A percentile compares a stretch with the other conserved stretches of the same genome.
phyloP scores from a whole-genome alignment of 495 filamentous ascomycete genomes.

The Penicillium ucsense region DNA sequence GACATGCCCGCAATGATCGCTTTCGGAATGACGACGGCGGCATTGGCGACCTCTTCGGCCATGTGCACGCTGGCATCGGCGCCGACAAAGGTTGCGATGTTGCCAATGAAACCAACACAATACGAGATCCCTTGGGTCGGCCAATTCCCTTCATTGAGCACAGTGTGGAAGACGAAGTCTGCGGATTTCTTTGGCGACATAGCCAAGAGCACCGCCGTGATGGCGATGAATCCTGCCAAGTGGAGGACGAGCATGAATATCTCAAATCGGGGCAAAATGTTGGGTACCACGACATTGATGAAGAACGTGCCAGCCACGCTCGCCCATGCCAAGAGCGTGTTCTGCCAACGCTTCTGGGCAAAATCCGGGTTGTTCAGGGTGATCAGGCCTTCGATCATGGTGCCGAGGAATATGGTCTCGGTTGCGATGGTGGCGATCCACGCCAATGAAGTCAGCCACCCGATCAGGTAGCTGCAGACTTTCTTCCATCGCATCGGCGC shows the following conservation, averaged over 20 bases:
- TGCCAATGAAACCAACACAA: slow-evolving; percentile 33
- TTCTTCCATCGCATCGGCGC: slow-evolving; percentile 23
- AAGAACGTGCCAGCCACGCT: slow-evolving; percentile 30
- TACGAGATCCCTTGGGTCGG: slow-evolving; percentile 28
- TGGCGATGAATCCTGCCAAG: slow-evolving; percentile 39
- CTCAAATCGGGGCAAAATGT: slow-evolving; percentile 34
- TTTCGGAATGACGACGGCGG: slow-evolving; percentile 31
- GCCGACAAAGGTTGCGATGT: slow-evolving; percentile 31
- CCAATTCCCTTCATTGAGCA: slow-evolving; percentile 41
- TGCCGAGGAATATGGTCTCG: slow-evolving; percentile 25
- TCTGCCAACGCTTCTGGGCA: slow-evolving; percentile 34
- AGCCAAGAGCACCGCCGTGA: slow-evolving; percentile 26
- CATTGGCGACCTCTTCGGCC: slow-evolving; percentile 38
- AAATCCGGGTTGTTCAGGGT: slow-evolving; percentile 32
- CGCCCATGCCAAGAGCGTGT: slow-evolving; percentile 37
- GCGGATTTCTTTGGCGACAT: slow-evolving; percentile 15
- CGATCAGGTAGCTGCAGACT: slow-evolving; percentile 29
- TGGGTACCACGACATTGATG: slow-evolving; percentile 32
- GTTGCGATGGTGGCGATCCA: slow-evolving; percentile 28
- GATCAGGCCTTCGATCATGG: slow-evolving; percentile 36
- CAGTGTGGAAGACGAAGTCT: slow-evolving; percentile 28
- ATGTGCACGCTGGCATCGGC: slow-evolving; percentile 28
- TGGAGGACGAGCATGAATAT: slow-evolving; percentile 35
- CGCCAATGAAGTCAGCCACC: slow-evolving; percentile 27
- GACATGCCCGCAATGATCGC: slow-evolving; percentile 33